Base-by-base conservation (phyloP, 164 flowering plant species). In the Aristolochia californica region DNA sequence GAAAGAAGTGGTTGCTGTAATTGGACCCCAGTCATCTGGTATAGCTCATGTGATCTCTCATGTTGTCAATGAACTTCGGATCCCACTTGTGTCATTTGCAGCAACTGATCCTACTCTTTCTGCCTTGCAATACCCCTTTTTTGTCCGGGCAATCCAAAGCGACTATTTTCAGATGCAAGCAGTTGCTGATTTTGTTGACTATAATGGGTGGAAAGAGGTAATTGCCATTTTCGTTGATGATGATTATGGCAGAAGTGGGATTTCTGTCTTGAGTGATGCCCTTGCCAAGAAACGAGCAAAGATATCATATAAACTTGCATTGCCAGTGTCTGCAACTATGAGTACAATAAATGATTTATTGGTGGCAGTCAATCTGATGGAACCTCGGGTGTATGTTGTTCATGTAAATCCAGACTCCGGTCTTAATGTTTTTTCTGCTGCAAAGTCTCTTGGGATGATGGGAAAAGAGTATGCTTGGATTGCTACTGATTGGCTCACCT, bases 21-120 rank as follows among this genome's bases (percentile, higher is more conserved):
- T 91, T 45, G 98, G 97, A 5, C 98, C 98, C 13, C 98, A 87
- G 59, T 87, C 95, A 0, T 88, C 98, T 40, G 94, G 77, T 38
- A 77, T 85, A 53, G 91, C 88, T 53, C 98, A 83, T 75, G 73
- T 82, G 34, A 83, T 91, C 47, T 83, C 95, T 7, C 83, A 83
- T 50, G 77, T 83, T 23, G 79, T 70, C 15, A 75, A 82, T 48
- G 95, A 81, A 56, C 91, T 91, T 56, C 85, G 83, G 24, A 80
- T 87, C 14, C 98, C 98, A 20, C 81, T 87, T 44, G 43, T 91
- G 10, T 88, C 97, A 25, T 85, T 87, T 72, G 86, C 68, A 14
- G 93, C 98, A 24, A 88, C 97, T 23, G 95, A 91, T 28, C 98
- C 98, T 13, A 75, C 89, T 25, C 87, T 91, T 20, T 68, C 95